A percentile compares a stretch with the other conserved stretches of the same genome.
Evolutionary conservation across 495 filamentous ascomycete genomes (phyloP).

Genomic region (Podospora didyma): DNA sequence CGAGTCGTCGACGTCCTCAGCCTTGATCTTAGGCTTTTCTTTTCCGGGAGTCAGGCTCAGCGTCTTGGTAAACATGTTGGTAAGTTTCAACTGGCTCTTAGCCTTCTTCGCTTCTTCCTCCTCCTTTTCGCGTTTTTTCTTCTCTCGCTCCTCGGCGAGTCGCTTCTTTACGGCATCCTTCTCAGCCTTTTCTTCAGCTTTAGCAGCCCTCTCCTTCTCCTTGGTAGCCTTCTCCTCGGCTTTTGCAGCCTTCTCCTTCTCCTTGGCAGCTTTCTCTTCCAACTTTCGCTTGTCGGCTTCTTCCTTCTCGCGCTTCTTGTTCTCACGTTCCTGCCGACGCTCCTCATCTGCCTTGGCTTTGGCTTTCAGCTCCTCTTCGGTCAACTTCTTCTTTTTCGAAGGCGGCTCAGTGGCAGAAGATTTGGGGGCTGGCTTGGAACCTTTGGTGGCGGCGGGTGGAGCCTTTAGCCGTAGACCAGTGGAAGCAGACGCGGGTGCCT

Average conservation of each 20-base stretch:
- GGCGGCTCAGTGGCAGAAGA: slow-evolving; percentile 17
- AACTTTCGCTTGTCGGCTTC: slow-evolving; percentile 37
- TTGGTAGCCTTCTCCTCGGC: slow-evolving; percentile 35
- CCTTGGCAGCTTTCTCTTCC: slow-evolving; percentile 29
- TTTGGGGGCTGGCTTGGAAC: not conserved
- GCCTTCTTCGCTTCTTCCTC: slow-evolving; percentile 67
- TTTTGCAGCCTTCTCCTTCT: slow-evolving; percentile 42
- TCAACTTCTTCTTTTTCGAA: slow-evolving; percentile 50
- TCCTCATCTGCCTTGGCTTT: slow-evolving; percentile 39
- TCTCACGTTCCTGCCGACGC: slow-evolving; percentile 52
- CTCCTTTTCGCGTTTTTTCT: slow-evolving; percentile 58
- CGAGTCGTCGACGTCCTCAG: slow-evolving; percentile 16
- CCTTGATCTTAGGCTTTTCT: slow-evolving; percentile 18
- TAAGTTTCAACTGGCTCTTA: slow-evolving; percentile 46
- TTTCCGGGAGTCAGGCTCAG: slow-evolving; percentile 43
- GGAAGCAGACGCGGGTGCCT: not conserved
- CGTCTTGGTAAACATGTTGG: slow-evolving; percentile 44
- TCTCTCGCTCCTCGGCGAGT: slow-evolving; percentile 46
- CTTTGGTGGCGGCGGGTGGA: slow-evolving; percentile 1
- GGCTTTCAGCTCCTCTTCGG: slow-evolving; percentile 49
- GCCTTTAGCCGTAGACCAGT: slow-evolving; percentile 1
- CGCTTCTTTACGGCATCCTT: slow-evolving; percentile 52
- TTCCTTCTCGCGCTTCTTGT: slow-evolving; percentile 38
- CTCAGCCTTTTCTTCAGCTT: slow-evolving; percentile 36
- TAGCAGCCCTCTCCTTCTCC: slow-evolving; percentile 40